A percentile compares a stretch with the other conserved stretches of the same genome.
Evolutionary conservation across 306 rosid species (phyloP).

Genomic region (Quercus parvula): DNA sequence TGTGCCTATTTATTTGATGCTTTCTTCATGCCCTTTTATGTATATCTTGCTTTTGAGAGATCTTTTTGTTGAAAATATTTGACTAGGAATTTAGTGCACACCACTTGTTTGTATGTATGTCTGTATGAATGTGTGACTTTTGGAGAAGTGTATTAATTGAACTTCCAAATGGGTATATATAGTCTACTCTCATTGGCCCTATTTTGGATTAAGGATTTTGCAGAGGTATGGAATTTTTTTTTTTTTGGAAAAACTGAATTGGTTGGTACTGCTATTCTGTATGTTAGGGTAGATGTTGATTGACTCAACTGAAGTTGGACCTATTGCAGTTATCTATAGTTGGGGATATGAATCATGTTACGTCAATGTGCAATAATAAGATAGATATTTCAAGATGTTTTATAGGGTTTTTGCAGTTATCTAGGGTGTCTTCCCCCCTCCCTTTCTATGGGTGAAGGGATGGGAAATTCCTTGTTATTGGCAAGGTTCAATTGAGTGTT

Average conservation of each 20-base stretch:
- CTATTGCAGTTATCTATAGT: not conserved
- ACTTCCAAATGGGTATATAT: not conserved
- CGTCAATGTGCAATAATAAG: not conserved
- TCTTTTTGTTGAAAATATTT: not conserved
- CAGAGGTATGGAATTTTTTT: not conserved
- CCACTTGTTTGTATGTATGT: not conserved
- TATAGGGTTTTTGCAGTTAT: not conserved
- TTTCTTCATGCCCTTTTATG: not conserved
- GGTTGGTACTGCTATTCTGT: not conserved
- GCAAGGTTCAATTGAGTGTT: not conserved
- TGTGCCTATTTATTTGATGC: constrained; percentile 6
- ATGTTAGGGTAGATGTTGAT: not conserved
- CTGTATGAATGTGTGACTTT: not conserved
- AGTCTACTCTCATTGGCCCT: not conserved
- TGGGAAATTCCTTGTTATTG: not conserved
- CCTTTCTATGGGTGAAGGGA: not conserved
- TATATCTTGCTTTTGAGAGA: not conserved
- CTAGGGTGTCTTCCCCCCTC: no score
- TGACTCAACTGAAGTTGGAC: not conserved
- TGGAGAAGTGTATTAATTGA: not conserved
- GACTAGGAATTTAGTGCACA: not conserved
- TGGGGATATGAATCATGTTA: not conserved
- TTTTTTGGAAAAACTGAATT: not conserved
- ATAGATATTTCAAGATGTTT: not conserved
- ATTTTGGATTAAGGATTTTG: not conserved